Base-by-base conservation (phyloP, 2,329 filamentous ascomycete species). In the Coleophoma eucalyptorum region DNA sequence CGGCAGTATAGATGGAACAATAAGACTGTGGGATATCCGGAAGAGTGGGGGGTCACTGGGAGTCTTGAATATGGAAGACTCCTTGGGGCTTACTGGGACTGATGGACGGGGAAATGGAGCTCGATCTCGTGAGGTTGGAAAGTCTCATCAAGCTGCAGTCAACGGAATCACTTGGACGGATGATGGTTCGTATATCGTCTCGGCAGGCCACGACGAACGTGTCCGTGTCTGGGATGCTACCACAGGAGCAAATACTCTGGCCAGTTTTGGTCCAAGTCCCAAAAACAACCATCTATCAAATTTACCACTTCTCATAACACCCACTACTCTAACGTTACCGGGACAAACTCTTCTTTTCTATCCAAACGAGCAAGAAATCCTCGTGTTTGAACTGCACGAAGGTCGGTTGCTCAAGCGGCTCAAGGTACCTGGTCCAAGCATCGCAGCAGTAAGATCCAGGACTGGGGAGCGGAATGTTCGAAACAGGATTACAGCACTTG, bases 151-250 rank as follows among this genome's bases (percentile, higher is more conserved):
- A 11, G 91, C 89, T 3, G 81, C 90, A 1, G 90, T 95, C 2
- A 97, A 96, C 55, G 89, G 89, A 1, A 73, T 97, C 7, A 77
- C 84, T 1, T 97, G 91, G 90, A 92, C 88, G 1, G 84, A 90
- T 53, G 85, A 90, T 63, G 90, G 90, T 1, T 75, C 74, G 13
- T 85, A 87, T 64, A 76, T 97, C 16, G 76, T 97, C 12, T 90
- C 88, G 1, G 80, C 89, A 2, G 92, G 91, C 0, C 87, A 95
- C 51, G 94, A 97, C 65, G 79, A 89, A 45, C 82, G 87, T 8
- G 86, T 97, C 55, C 81, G 92, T 4, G 89, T 97, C 1, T 97
- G 93, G 93, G 81, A 96, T 64, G 82, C 88, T 2, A 77, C 77
- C 0, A 89, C 83, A 0, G 90, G 91, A 2, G 87, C 87, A 16